These are phyloP conservation scores for Debaryomyces udenii DNA, from an alignment of 1,139 yeast genomes.

Conservation along the genomic window DNA sequence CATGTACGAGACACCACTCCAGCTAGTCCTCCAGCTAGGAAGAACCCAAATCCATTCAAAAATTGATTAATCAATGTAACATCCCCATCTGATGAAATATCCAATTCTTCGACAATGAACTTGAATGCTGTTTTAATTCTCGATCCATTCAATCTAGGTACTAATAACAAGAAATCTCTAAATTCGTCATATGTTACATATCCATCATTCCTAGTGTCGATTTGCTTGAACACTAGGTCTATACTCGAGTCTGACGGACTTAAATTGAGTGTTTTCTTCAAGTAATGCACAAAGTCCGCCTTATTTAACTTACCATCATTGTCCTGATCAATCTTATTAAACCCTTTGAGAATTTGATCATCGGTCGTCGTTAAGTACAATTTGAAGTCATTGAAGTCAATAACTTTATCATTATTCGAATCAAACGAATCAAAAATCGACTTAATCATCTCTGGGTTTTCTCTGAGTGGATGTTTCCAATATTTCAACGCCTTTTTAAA, in stretches of 20 bases:
- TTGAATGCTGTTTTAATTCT: conserved; percentile 79
- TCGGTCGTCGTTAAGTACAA: conserved; percentile 65
- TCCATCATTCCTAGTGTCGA: conserved; percentile 67
- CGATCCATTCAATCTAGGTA: conserved; percentile 75
- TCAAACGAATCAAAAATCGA: conserved; percentile 61
- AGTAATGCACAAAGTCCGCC: conserved; percentile 67
- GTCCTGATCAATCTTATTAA: conserved; percentile 70
- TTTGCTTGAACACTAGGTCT: conserved; percentile 58
- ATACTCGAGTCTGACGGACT: conserved; percentile 58
- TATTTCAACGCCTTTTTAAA: conserved; percentile 56
- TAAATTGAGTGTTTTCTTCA: conserved; percentile 54
- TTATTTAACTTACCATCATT: conserved; percentile 73
- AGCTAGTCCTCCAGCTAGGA: conserved; percentile 91
- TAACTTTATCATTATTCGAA: conserved; percentile 54
- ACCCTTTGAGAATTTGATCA: conserved; percentile 69
- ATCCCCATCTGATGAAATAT: conserved; percentile 88
- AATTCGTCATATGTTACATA: conserved; percentile 84
- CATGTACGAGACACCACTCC: conserved; percentile 97
- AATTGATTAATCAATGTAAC: conserved; percentile 80
- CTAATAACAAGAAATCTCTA: conserved; percentile 75
- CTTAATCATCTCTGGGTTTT: conserved; percentile 61
- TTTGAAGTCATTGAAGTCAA: conserved; percentile 65
- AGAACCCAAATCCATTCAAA: conserved; percentile 83
- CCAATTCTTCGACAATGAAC: conserved; percentile 78
- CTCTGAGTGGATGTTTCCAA: conserved; percentile 67